Base-by-base conservation (phyloP, 1,284 basidiomycete genomes). In the Puccinia polysora region DNA sequence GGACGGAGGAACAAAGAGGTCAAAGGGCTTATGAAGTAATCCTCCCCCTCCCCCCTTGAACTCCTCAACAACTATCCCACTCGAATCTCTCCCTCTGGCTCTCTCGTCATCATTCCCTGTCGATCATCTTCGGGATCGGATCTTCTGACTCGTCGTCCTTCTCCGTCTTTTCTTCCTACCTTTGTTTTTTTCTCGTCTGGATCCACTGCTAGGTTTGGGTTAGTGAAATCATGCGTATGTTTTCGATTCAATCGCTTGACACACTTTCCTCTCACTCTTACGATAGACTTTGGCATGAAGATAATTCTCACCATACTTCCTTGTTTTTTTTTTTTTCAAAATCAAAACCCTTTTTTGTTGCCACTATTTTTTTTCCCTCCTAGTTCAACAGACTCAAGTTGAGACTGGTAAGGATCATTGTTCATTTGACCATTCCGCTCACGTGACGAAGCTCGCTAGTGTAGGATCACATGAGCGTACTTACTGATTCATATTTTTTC, bases 201-300 rank as follows among this genome's bases (percentile, higher is more conserved):
- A 32, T 25, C 34, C n/a, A n/a, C n/a, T n/a, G n/a, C n/a, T 25
- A 70, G 67, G 67, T 70, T 23, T 70, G 67, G 67, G 67, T 70
- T 45, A 70, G 67, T 32, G 67, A 70, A 60, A 70, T 70, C 36
- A 70, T 70, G 67, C 58, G 67, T 70, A 47, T 28, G 67, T 70
- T 40, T 18, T 43, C 32, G 25, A 12, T 20, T 47, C 6, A 2
- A 63, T 4, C 49, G 8, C n/a, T 53, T 40, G 7, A 14, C 40
- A 28, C 14, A 28, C 15, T 45, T 18, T 2, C 30, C 32, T 23
- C n/a, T 20, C 20, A 28, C n/a, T n/a, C n/a, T n/a, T n/a, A n/a
- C n/a, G n/a, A n/a, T n/a, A n/a, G n/a, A n/a, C n/a, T n/a, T n/a
- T n/a, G n/a, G n/a, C n/a, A n/a, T n/a, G n/a, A n/a, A n/a, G n/a